Base-by-base conservation (phyloP, 495 filamentous ascomycete species). In the Penicillium paxilli region DNA sequence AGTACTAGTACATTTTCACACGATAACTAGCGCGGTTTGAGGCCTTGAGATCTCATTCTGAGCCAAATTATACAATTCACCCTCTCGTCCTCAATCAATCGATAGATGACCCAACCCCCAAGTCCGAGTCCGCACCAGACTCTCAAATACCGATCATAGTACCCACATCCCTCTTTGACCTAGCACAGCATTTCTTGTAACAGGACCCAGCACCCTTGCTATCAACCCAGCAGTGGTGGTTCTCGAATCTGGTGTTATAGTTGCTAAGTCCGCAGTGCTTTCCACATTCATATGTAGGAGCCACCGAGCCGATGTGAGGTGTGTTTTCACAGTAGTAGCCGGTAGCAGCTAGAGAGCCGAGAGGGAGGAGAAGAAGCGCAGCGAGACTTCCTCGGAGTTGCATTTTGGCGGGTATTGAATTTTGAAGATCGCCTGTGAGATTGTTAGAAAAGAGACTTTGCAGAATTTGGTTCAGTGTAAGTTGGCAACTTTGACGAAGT, bases 301-400 rank as follows among this genome's bases (percentile, higher is more conserved):
- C 44, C 12, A 47, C 44, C 5, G 44, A 9, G 7, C 44, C 44
- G 17, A 47, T 24, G 24, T 47, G 44, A 17, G 44, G 44, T 5
- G 22, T 25, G 25, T 47, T 47, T 47, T 47, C 44, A 16, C 44
- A 47, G 11, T 20, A 47, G 24, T 47, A 47, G 25, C 44, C 22
- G 14, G 44, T 16, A 24, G 24, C 32, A 26, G 44, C 44, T 0
- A 47, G 22, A 24, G 44, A 4, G 5, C 44, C 44, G 44, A 47
- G 44, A 14, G 22, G 44, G 22, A 47, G 44, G 44, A 30, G 12
- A 30, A 47, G 24, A 30, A 47, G 24, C 35, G 35, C 3, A 5
- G 35, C n/a, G n/a, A 40, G 17, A 10, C 17, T 16, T 40, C n/a
- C 35, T 11, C 16, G 35, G 35, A 40, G n/a, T 16, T 40, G 16